phyloP scores from a whole-genome alignment of 805 yeast species.

The Yamadazyma nakazawae region DNA sequence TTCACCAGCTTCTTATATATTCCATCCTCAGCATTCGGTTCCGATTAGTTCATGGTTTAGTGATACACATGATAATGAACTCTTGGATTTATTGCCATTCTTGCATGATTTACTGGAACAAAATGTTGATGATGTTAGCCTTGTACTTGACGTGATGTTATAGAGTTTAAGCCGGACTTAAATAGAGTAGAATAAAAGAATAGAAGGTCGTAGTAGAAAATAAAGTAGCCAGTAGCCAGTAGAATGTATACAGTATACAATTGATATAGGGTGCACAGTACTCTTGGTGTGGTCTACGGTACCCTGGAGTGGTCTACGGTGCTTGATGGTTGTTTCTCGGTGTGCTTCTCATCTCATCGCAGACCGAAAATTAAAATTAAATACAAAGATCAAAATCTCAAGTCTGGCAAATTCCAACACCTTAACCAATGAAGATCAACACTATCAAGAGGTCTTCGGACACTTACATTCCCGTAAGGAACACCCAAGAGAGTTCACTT shows the following conservation, averaged over 20 bases:
- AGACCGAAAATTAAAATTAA: neutral
- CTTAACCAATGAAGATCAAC: slow-evolving; percentile 64
- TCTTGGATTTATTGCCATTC: slow-evolving; percentile 86
- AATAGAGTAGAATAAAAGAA: slow-evolving; percentile 3
- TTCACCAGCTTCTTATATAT: slow-evolving; percentile 96
- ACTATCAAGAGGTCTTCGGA: slow-evolving; percentile 89
- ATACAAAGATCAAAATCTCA: neutral
- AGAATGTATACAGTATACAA: too few species aligned
- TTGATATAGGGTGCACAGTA: too few species aligned
- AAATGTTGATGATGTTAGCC: slow-evolving; percentile 78
- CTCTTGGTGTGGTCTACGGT: too few species aligned
- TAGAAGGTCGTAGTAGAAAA: neutral
- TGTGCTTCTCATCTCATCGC: slow-evolving; percentile 5
- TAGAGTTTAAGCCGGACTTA: slow-evolving; percentile 16
- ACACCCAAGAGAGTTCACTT: slow-evolving; percentile 80
- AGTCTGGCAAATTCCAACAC: neutral
- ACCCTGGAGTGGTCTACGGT: too few species aligned
- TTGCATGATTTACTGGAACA: slow-evolving; percentile 75
- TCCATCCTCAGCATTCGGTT: slow-evolving; percentile 96
- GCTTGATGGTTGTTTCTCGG: too few species aligned
- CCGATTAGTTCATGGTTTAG: slow-evolving; percentile 98
- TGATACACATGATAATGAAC: slow-evolving; percentile 95
- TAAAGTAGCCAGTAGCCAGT: neutral
- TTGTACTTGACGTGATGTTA: slow-evolving; percentile 72
- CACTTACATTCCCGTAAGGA: slow-evolving; percentile 86